Conservation (phyloP, 1,139 yeast genomes). For the Entelexis paramagnoliae region DNA sequence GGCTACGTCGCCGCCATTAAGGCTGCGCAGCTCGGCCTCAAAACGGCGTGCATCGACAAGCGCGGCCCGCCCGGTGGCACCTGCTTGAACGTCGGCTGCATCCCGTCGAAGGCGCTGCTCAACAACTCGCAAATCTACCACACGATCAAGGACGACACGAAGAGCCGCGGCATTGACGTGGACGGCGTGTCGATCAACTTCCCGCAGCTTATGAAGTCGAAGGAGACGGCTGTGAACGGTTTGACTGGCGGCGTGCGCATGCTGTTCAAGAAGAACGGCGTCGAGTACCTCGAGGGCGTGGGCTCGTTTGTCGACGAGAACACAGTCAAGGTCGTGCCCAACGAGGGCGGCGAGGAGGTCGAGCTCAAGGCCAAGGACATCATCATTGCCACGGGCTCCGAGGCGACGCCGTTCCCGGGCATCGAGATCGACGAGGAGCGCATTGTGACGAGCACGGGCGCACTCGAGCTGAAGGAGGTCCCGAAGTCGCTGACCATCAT, state of each 20-base stretch:
- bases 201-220: constrained; percentile 76
- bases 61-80: constrained; percentile 97
- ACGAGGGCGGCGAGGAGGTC: constrained; percentile 69
- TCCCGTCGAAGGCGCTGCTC: constrained; percentile 90
- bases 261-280: constrained; percentile 92
- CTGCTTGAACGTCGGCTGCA: constrained; percentile 96
- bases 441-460: constrained; percentile 94
- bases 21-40: constrained; percentile 91
- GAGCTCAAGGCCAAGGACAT: constrained; percentile 69
- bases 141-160: constrained; percentile 75
- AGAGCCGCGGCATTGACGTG: constrained; percentile 82
- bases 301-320: constrained; percentile 83
- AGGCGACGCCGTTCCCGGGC: constrained; percentile 98
- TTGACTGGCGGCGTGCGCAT: constrained; percentile 89
- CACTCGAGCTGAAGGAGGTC: constrained; percentile 74
- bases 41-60: constrained; percentile 94
- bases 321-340: constrained; percentile 68
- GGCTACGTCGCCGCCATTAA: constrained; percentile 95
- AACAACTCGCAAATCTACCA: constrained; percentile 93
- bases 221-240: constrained; percentile 79
- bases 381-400: constrained; percentile 97
- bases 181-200: constrained; percentile 63
- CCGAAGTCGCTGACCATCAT: constrained; percentile 82
- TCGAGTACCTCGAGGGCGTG: constrained; percentile 84
- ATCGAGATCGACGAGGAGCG: constrained; percentile 93